A percentile compares a stretch with the other conserved stretches of the same genome.
phyloP scores from a whole-genome alignment of 805 yeast genomes.

The Phaffomyces thermotolerans region DNA sequence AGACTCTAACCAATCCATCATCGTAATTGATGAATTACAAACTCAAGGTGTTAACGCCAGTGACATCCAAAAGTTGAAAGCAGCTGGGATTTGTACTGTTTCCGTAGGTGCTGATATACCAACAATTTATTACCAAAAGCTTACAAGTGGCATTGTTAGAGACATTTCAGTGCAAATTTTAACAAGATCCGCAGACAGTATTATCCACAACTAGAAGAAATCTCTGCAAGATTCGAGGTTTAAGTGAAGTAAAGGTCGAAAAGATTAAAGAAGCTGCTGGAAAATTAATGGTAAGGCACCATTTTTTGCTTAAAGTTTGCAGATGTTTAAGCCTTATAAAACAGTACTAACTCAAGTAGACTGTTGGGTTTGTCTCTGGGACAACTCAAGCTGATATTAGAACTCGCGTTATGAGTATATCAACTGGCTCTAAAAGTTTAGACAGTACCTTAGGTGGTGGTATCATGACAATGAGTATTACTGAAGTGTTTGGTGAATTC shows the following conservation, averaged over 20 bases:
- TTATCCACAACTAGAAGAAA: conserved; percentile 59
- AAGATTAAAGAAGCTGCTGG: conserved; percentile 69
- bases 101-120: conserved; percentile 36
- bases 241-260: conserved; percentile 72
- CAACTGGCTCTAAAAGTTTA: conserved; percentile 67
- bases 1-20: neutral
- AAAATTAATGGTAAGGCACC: conserved; percentile 35
- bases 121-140: neutral
- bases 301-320: no score
- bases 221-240: conserved; percentile 57
- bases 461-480: conserved; percentile 65
- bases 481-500: conserved; percentile 76
- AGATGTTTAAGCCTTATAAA: neutral
- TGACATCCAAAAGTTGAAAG: conserved; percentile 62
- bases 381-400: conserved; percentile 59
- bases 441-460: conserved; percentile 72
- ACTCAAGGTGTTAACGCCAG: conserved; percentile 63
- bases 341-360: conserved; percentile 21
- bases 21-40: conserved; percentile 45
- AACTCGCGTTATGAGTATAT: conserved; percentile 52
- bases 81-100: conserved; percentile 62
- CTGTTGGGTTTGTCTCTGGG: conserved; percentile 70
- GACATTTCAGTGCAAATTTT: neutral
- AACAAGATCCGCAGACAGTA: conserved; percentile 28
- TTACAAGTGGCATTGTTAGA: conserved; percentile 18